These are phyloP conservation scores for Cyberlindnera maclurae DNA, from an alignment of 805 yeast species.

Conservation along the genomic window DNA sequence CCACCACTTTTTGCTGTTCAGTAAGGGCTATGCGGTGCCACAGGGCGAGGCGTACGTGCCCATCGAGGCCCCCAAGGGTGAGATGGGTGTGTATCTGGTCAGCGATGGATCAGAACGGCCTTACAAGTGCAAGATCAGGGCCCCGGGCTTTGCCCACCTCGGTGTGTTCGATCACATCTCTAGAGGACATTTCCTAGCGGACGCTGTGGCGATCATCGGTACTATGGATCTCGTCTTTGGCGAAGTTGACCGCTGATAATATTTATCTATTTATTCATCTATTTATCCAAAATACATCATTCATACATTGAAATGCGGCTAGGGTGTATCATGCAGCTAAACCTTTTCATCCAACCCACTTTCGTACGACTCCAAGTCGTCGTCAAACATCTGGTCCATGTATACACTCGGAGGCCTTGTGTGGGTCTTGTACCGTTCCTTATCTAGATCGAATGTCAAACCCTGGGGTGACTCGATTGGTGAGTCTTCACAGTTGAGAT, in stretches of 20 bases:
- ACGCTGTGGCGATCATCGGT: constrained; percentile 90
- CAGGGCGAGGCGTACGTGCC: constrained; percentile 88
- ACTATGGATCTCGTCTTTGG: constrained; percentile 94
- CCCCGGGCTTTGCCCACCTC: constrained; percentile 90
- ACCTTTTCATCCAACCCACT: constrained; percentile 15
- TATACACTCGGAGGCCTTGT: constrained; percentile 44
- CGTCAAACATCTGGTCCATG: constrained; percentile 38
- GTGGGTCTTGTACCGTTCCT: constrained; percentile 1
- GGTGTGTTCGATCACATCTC: constrained; percentile 84
- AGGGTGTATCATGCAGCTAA: too few species aligned
- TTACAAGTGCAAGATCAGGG: constrained; percentile 85
- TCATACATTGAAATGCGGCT: neutral
- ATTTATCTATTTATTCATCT: constrained; percentile 2
- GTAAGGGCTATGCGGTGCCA: constrained; percentile 86
- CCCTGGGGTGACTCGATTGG: constrained; percentile 22
- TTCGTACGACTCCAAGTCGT: constrained; percentile 9
- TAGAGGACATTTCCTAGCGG: constrained; percentile 82
- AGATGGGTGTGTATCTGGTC: constrained; percentile 85
- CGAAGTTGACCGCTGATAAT: constrained; percentile 73
- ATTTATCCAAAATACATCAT: neutral
- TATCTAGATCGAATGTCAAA: neutral
- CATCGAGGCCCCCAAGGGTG: constrained; percentile 93
- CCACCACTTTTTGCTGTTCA: constrained; percentile 81
- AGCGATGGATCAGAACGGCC: constrained; percentile 89
- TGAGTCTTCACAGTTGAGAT: constrained; percentile 10